Evolutionary conservation across 192 early-diverging fungal species (phyloP).

Genomic region (Chytriomyces hyalinus): DNA sequence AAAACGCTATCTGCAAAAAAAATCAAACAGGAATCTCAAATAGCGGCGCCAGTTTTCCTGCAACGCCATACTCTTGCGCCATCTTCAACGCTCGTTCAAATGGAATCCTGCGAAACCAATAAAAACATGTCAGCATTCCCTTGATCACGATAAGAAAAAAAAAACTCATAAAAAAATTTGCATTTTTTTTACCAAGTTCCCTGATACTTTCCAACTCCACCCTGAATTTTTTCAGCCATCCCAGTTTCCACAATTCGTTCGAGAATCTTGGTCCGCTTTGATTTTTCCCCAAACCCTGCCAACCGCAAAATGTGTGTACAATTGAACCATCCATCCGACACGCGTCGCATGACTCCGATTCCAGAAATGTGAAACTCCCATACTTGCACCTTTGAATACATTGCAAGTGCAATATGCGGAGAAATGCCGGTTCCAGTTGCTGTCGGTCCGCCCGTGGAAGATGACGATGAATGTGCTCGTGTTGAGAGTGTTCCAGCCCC

Average conservation of each 20-base stretch:
- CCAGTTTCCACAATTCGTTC: slow-evolving; percentile 43
- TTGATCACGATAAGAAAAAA: background rate
- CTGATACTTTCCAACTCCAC: slow-evolving; percentile 63
- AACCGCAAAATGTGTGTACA: slow-evolving; percentile 63
- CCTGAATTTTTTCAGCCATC: slow-evolving; percentile 58
- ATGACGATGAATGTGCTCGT: too few species aligned
- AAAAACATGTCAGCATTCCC: background rate
- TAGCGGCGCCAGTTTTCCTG: slow-evolving; percentile 28
- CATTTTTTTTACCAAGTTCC: slow-evolving; percentile 60
- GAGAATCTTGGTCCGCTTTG: slow-evolving; percentile 57
- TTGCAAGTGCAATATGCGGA: background rate
- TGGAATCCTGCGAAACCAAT: slow-evolving; percentile 48
- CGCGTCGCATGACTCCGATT: slow-evolving; percentile 50
- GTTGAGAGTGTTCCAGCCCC: slow-evolving; percentile 50
- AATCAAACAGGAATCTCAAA: slow-evolving; percentile 29
- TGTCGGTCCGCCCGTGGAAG: too few species aligned
- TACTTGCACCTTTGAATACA: slow-evolving; percentile 54
- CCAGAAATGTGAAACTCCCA: slow-evolving; percentile 47
- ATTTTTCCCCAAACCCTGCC: slow-evolving; percentile 57
- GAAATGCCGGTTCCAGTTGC: too few species aligned
- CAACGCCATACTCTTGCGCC: slow-evolving; percentile 48
- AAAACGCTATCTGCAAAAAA: background rate
- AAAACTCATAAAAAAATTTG: too few species aligned
- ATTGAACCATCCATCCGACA: slow-evolving; percentile 57
- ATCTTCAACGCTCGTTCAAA: slow-evolving; percentile 44